These are phyloP conservation scores for Raffaelea albimanens DNA, from an alignment of 2,329 filamentous ascomycete species.

Conservation along the genomic window DNA sequence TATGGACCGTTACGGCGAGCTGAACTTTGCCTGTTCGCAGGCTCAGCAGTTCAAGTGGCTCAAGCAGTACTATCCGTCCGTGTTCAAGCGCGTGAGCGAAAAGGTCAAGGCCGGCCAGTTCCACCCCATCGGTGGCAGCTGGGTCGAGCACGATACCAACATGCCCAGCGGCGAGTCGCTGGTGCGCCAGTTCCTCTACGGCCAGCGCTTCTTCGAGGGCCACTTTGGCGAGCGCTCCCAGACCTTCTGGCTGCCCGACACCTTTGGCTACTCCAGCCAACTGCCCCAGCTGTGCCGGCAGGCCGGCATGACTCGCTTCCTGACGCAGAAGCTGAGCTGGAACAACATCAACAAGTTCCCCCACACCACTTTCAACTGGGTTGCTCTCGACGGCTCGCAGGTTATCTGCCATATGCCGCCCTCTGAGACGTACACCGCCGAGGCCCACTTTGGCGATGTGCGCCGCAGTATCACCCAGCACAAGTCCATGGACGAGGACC, in stretches of 20 bases:
- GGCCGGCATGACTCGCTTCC: slow-evolving; percentile 92
- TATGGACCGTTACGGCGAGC: slow-evolving; percentile 90
- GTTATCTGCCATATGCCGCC: slow-evolving; percentile 98
- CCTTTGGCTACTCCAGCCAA: slow-evolving; percentile 94
- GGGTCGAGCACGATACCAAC: slow-evolving; percentile 98
- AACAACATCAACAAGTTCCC: slow-evolving; percentile 99
- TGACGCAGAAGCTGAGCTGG: slow-evolving; percentile 98
- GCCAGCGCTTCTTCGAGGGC: slow-evolving; percentile 89
- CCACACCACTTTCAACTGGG: slow-evolving; percentile 98
- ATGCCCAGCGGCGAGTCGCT: slow-evolving; percentile 92
- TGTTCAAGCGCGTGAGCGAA: slow-evolving; percentile 81
- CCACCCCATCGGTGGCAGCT: slow-evolving; percentile 91
- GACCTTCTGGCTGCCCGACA: slow-evolving; percentile 97
- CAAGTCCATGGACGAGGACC: slow-evolving; percentile 91
- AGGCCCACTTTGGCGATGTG: slow-evolving; percentile 90
- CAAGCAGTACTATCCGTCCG: slow-evolving; percentile 76
- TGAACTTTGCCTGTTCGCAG: slow-evolving; percentile 85
- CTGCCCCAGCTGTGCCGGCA: slow-evolving; percentile 87
- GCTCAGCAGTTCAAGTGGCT: slow-evolving; percentile 99
- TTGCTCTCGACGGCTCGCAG: slow-evolving; percentile 87
- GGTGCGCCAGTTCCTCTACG: slow-evolving; percentile 88
- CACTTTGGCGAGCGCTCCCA: slow-evolving; percentile 80
- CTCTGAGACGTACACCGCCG: slow-evolving; percentile 88
- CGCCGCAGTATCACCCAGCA: slow-evolving; percentile 83
- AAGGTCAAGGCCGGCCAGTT: slow-evolving; percentile 89